A percentile compares a stretch with the other conserved stretches of the same genome.
Evolutionary conservation across 768 basidiomycete species (phyloP).

Genomic region (Boletus sensibilis): DNA sequence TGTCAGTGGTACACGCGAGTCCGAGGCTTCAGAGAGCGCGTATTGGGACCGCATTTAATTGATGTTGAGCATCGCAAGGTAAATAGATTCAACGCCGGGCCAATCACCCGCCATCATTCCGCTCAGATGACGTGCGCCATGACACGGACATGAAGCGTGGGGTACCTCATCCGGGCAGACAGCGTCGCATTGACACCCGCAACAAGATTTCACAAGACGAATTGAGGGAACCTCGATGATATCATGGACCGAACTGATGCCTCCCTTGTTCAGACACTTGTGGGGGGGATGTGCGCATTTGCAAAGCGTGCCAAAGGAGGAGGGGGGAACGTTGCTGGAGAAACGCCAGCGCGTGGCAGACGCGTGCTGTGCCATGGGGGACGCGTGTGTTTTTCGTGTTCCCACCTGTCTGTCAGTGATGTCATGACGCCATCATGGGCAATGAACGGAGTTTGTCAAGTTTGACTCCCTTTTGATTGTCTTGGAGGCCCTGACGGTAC

Average conservation of each 20-base stretch:
- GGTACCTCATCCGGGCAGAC: not conserved
- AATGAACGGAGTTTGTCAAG: not conserved
- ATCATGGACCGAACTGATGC: constrained; percentile 1
- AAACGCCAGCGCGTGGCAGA: constrained; percentile 18
- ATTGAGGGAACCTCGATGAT: not conserved
- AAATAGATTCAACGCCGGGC: not conserved
- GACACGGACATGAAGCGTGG: constrained; percentile 13
- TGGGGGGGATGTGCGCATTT: not conserved
- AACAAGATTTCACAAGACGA: not conserved
- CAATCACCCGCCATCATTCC: not conserved
- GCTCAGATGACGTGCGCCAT: not conserved
- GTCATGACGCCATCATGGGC: constrained; percentile 19
- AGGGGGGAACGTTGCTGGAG: constrained; percentile 8
- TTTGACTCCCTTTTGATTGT: constrained; percentile 10
- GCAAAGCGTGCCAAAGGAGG: not conserved
- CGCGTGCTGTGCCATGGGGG: constrained; percentile 31
- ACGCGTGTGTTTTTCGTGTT: constrained; percentile 21
- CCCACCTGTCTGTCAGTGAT: constrained; percentile 7
- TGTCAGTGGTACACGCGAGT: constrained; percentile 2
- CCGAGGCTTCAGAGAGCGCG: constrained; percentile 13
- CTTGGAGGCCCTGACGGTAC: constrained; percentile 12
- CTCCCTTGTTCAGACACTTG: constrained; percentile 9
- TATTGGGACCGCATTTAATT: constrained; percentile 3
- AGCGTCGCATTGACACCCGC: not conserved
- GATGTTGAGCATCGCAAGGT: not conserved